Evolutionary conservation across 2,329 filamentous ascomycete genomes (phyloP).

Genomic region (Clonostachys rosea): DNA sequence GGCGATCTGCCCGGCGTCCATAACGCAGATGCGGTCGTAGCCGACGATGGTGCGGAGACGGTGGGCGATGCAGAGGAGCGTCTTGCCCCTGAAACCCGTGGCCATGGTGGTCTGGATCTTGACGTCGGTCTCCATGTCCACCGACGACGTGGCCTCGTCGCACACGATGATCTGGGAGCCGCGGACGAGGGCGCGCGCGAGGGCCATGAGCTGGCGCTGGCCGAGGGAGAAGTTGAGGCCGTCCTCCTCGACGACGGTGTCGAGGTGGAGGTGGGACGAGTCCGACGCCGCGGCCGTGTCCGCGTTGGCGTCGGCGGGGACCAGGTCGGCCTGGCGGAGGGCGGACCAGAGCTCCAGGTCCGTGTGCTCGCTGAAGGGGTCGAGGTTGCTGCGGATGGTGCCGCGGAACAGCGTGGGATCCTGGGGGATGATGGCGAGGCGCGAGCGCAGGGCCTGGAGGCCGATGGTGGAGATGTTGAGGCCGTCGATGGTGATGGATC

Average conservation of each 20-base stretch:
- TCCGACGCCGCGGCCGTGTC: conserved; percentile 70
- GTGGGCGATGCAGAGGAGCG: conserved; percentile 88
- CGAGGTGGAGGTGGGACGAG: conserved; percentile 69
- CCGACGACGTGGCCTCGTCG: conserved; percentile 89
- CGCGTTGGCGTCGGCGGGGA: conserved; percentile 50
- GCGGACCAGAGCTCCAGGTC: conserved; percentile 77
- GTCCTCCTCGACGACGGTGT: conserved; percentile 85
- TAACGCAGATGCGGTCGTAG: conserved; percentile 94
- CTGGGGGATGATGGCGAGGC: conserved; percentile 79
- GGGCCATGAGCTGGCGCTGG: conserved; percentile 91
- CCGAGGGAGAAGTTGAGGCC: conserved; percentile 94
- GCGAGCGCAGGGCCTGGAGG: conserved; percentile 69
- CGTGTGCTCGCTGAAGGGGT: conserved; percentile 74
- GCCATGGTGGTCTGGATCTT: conserved; percentile 92
- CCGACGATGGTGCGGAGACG: conserved; percentile 86
- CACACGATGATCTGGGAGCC: conserved; percentile 90
- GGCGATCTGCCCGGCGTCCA: conserved; percentile 84
- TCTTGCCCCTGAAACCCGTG: conserved; percentile 78
- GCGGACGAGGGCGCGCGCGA: conserved; percentile 85
- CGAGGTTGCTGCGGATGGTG: conserved; percentile 74
- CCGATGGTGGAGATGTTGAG: conserved; percentile 69
- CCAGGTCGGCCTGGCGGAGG: conserved; percentile 71
- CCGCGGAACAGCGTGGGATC: conserved; percentile 80
- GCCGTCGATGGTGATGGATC: conserved; percentile 61
- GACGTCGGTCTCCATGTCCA: conserved; percentile 95